Evolutionary conservation across 2,329 filamentous ascomycete genomes (phyloP).

Genomic region (Epichloe baconii): DNA sequence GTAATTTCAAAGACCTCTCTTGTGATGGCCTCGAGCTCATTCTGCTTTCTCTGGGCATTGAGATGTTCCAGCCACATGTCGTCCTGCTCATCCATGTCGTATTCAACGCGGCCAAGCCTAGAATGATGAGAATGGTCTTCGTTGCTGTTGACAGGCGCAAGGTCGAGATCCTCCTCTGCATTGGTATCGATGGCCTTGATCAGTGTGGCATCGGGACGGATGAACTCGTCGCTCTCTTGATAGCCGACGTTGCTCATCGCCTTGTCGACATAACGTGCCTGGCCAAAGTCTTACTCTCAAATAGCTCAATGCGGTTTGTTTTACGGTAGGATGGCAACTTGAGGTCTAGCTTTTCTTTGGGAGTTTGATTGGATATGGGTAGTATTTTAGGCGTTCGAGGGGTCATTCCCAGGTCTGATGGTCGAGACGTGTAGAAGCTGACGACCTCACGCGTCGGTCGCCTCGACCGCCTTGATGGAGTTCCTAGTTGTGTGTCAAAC

Average conservation of each 20-base stretch:
- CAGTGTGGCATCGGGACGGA: conserved; percentile 61
- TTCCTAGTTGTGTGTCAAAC: conserved; percentile 17
- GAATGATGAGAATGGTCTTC: conserved; percentile 22
- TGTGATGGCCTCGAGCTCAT: conserved; percentile 70
- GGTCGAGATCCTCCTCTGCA: conserved; percentile 45
- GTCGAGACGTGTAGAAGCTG: conserved; percentile 39
- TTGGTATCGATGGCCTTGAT: conserved; percentile 49
- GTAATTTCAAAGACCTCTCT: conserved; percentile 94
- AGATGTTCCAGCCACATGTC: conserved; percentile 86
- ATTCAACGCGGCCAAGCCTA: conserved; percentile 73
- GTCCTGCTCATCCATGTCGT: conserved; percentile 99
- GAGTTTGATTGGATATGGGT: conserved; percentile 68
- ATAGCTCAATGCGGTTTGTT: conserved; percentile 66
- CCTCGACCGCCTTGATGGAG: conserved; percentile 23
- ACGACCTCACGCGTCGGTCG: conserved; percentile 38
- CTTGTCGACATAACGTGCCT: conserved; percentile 86
- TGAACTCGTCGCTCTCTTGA: conserved; percentile 84
- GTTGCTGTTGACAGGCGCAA: conserved; percentile 17
- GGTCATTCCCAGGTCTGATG: conserved; percentile 27
- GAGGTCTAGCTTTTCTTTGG: conserved; percentile 66
- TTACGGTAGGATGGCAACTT: conserved; percentile 63
- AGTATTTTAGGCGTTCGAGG: conserved; percentile 51
- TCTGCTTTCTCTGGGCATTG: conserved; percentile 62
- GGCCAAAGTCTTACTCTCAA: conserved; percentile 75
- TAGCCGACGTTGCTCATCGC: conserved; percentile 94